phyloP scores from a whole-genome alignment of 345 rosid species.

The Pistacia integerrima region DNA sequence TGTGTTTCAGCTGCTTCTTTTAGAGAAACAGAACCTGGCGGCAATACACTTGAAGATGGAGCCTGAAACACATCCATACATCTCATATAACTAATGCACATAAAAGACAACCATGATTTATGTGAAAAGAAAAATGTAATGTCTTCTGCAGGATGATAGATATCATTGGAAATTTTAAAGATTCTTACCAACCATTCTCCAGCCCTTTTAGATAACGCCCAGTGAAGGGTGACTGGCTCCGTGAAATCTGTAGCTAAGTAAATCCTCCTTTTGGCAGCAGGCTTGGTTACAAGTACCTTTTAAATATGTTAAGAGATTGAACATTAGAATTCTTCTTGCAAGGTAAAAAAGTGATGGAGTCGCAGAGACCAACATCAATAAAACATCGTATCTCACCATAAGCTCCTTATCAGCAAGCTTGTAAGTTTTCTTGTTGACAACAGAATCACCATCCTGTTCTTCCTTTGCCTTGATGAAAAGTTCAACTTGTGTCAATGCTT shows the following conservation, averaged over 20 bases:
- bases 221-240: conserved; percentile 80
- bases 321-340: conserved; percentile 18
- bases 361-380: conserved; percentile 9
- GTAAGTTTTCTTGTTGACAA: conserved; percentile 64
- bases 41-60: conserved; percentile 69
- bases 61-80: conserved; percentile 55
- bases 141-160: background rate
- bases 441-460: conserved; percentile 48
- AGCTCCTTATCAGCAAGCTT: conserved; percentile 70
- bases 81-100: conserved; percentile 21
- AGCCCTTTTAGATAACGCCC: conserved; percentile 84
- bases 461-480: conserved; percentile 60
- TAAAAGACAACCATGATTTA: conserved; percentile 21
- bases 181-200: conserved; percentile 96
- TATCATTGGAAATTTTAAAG: conserved; percentile 9
- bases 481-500: conserved; percentile 61
- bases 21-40: conserved; percentile 70
- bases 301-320: conserved; percentile 18
- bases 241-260: conserved; percentile 66
- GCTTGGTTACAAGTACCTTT: conserved; percentile 78
- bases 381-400: conserved; percentile 62
- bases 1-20: conserved; percentile 65
- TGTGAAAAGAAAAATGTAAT: conserved; percentile 12
- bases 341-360: background rate
- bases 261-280: conserved; percentile 64